These are phyloP conservation scores for Aspergillus japonicus DNA, from an alignment of 2,329 filamentous ascomycete genomes.

Conservation along the genomic window DNA sequence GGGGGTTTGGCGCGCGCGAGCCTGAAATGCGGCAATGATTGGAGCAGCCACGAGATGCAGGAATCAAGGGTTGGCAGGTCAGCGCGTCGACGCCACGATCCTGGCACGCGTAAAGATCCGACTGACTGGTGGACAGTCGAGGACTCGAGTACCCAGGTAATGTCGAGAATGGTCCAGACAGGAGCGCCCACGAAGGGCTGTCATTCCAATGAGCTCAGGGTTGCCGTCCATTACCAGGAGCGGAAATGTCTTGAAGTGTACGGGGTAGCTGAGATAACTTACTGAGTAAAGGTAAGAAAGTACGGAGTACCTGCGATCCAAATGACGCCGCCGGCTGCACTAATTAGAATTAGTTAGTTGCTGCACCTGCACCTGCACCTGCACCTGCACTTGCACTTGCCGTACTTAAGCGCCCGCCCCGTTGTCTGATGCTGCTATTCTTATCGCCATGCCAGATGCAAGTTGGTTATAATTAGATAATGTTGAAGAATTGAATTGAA, in stretches of 20 bases:
- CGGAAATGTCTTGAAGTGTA: not conserved
- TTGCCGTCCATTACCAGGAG: not conserved
- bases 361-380: not conserved
- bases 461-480: not conserved
- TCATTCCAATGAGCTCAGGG: conserved; percentile 1
- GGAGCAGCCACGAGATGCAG: conserved; percentile 8
- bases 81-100: conserved; percentile 8
- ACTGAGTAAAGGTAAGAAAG: too few species aligned
- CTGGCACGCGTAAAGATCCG: conserved; percentile 3
- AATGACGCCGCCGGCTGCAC: not conserved
- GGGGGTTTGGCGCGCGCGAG: conserved; percentile 1
- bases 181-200: not conserved
- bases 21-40: conserved; percentile 1
- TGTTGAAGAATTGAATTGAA: too few species aligned
- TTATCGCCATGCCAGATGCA: not conserved
- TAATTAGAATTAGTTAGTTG: not conserved
- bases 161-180: not conserved
- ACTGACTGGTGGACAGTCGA: not conserved
- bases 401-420: conserved; percentile 7
- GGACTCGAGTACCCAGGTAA: not conserved
- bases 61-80: conserved; percentile 6
- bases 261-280: too few species aligned
- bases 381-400: not conserved
- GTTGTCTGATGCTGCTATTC: conserved; percentile 2
- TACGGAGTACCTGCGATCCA: too few species aligned